Conservation (phyloP, 1,284 basidiomycete species). For the Moesziomyces globuligerus region DNA sequence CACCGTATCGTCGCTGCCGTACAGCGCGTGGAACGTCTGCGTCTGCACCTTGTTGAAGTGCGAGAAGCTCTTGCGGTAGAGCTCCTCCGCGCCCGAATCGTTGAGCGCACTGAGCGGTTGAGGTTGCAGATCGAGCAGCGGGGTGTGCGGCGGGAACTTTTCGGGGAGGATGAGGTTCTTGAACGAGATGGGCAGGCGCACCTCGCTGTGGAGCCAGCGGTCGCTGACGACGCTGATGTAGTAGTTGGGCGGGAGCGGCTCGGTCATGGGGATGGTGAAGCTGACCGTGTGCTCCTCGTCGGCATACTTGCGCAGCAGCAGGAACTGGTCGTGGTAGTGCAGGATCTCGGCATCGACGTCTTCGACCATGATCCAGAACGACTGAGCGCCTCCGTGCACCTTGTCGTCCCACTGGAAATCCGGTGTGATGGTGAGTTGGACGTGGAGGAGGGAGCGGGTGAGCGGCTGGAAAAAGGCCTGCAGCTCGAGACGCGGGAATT, state of each 20-base stretch:
- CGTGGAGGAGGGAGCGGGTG: conserved; percentile 63
- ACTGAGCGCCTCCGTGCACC: conserved; percentile 85
- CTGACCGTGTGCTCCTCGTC: conserved; percentile 89
- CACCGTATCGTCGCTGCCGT: conserved; percentile 93
- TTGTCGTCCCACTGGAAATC: conserved; percentile 98
- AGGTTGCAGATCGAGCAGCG: conserved; percentile 90
- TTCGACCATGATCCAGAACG: conserved; percentile 90
- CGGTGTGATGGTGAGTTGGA: conserved; percentile 76
- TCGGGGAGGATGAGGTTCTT: conserved; percentile 97
- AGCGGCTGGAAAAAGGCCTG: conserved; percentile 68
- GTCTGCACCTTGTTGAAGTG: conserved; percentile 99
- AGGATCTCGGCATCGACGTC: conserved; percentile 97
- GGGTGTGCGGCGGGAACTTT: conserved; percentile 92
- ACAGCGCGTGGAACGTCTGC: conserved; percentile 97
- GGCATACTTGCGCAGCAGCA: conserved; percentile 89
- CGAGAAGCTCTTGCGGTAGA: conserved; percentile 77
- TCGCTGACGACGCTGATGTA: conserved; percentile 95
- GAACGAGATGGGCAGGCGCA: conserved; percentile 93
- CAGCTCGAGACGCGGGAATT: conserved; percentile 91
- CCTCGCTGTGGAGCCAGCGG: conserved; percentile 94
- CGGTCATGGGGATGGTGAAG: conserved; percentile 94
- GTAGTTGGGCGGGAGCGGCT: conserved; percentile 96
- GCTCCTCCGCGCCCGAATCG: conserved; percentile 86
- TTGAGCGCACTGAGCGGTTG: conserved; percentile 89
- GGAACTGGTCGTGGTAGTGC: conserved; percentile 91